These are phyloP conservation scores for Malus hybrid DNA, from an alignment of 331 rosid genomes.

Conservation along the genomic window DNA sequence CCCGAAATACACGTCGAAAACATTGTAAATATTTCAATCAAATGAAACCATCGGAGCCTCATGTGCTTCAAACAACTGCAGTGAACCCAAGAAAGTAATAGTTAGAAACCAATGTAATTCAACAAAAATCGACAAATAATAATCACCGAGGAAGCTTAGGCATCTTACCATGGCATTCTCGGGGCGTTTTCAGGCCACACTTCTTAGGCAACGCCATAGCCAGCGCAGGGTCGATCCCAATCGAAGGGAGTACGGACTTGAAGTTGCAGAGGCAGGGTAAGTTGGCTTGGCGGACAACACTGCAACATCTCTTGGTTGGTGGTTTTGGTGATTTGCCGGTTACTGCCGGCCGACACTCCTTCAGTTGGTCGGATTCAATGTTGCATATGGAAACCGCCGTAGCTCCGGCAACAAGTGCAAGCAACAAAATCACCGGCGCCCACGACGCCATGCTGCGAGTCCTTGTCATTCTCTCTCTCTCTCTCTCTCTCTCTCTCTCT, in stretches of 20 bases:
- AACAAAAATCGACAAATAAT: not conserved
- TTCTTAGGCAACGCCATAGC: constrained; percentile 49
- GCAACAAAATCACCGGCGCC: constrained; percentile 4
- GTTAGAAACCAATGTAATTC: not conserved
- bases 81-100: not conserved
- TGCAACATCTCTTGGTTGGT: constrained; percentile 38
- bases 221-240: constrained; percentile 26
- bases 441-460: not conserved
- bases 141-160: not conserved
- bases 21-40: not conserved
- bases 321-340: constrained; percentile 28
- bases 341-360: constrained; percentile 38
- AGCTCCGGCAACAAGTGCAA: constrained; percentile 19
- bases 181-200: constrained; percentile 38
- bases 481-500: no score
- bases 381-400: constrained; percentile 27
- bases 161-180: constrained; percentile 29
- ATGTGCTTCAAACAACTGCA: constrained; percentile 11
- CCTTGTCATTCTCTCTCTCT: constrained; percentile 4
- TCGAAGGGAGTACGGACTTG: constrained; percentile 27
- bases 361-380: constrained; percentile 26
- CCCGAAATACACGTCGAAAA: not conserved
- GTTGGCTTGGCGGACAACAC: constrained; percentile 28
- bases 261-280: constrained; percentile 42
- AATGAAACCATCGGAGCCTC: not conserved